A percentile compares a stretch with the other conserved stretches of the same genome.
Conservation (phyloP, 1,284 basidiomycete species). For the Bondarzewia mesenterica region DNA sequence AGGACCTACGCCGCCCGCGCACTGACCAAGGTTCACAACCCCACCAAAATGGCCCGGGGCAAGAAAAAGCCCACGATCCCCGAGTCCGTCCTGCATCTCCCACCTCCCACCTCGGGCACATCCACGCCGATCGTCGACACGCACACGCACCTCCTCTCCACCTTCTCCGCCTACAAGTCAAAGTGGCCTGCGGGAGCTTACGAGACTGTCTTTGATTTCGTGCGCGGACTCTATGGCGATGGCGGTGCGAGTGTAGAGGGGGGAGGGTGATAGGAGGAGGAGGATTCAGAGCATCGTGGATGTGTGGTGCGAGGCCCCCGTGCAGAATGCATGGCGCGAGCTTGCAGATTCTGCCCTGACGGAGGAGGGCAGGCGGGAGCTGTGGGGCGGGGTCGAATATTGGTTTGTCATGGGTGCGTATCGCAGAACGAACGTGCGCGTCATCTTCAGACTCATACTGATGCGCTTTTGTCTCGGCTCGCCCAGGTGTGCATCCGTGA, state of each 20-base stretch:
- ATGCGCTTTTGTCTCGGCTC: neutral
- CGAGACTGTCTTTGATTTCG: slow-evolving; percentile 53
- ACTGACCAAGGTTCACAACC: too few relatives aligned
- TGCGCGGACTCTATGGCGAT: slow-evolving; percentile 47
- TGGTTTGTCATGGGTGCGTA: slow-evolving; percentile 69
- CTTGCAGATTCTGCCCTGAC: slow-evolving; percentile 64
- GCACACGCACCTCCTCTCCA: slow-evolving; percentile 70
- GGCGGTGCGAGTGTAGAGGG: neutral
- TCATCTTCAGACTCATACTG: neutral
- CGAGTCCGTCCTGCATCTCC: slow-evolving; percentile 21
- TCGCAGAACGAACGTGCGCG: neutral
- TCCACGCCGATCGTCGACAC: slow-evolving; percentile 61
- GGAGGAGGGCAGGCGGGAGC: slow-evolving; percentile 33
- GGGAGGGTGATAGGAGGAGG: slow-evolving; percentile 34
- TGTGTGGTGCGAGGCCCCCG: slow-evolving; percentile 78
- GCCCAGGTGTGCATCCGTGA: slow-evolving; percentile 66
- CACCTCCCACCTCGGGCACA: slow-evolving; percentile 14
- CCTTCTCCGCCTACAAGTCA: slow-evolving; percentile 50
- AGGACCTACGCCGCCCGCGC: too few relatives aligned
- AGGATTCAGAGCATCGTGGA: slow-evolving; percentile 51
- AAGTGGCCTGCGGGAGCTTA: slow-evolving; percentile 51
- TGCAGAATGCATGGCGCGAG: slow-evolving; percentile 52
- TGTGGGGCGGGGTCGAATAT: slow-evolving; percentile 62
- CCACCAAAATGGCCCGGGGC: too few relatives aligned
- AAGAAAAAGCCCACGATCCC: slow-evolving; percentile 6